Percentiles rank a stretch among this genome's conserved stretches.
Conservation (phyloP, 768 basidiomycete species). For the Mycena capillaripes region DNA sequence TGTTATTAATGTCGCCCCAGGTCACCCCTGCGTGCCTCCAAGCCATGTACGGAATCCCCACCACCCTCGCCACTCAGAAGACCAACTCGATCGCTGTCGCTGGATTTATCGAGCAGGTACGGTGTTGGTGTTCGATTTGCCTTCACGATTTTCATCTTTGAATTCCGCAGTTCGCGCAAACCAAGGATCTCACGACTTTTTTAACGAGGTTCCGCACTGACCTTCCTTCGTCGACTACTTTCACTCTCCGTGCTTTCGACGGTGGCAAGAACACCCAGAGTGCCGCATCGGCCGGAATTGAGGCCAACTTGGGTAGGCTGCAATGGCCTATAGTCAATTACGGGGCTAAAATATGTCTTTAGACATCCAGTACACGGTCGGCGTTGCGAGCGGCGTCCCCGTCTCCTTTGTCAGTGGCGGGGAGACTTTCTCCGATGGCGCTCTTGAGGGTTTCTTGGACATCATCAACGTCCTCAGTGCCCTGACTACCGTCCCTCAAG, state of each 20-base stretch:
- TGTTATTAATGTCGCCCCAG: neutral
- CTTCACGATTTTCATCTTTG: too few relatives aligned
- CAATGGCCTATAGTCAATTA: neutral
- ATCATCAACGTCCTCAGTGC: constrained; percentile 47
- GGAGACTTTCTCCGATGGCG: constrained; percentile 44
- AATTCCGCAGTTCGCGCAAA: constrained; percentile 45
- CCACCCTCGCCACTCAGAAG: constrained; percentile 38
- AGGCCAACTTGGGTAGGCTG: constrained; percentile 46
- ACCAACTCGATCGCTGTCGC: constrained; percentile 41
- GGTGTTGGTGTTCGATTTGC: neutral
- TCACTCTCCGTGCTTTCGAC: constrained; percentile 52
- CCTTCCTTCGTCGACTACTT: constrained; percentile 47
- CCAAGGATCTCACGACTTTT: constrained; percentile 45
- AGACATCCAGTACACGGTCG: constrained; percentile 55
- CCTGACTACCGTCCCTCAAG: constrained; percentile 52
- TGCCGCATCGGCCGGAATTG: constrained; percentile 46
- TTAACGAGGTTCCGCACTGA: constrained; percentile 47
- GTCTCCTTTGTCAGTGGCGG: constrained; percentile 51
- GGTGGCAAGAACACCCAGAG: constrained; percentile 51
- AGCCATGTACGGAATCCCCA: constrained; percentile 45
- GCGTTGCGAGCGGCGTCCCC: constrained; percentile 51
- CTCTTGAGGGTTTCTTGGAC: constrained; percentile 51
- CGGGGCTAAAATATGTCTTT: constrained; percentile 31
- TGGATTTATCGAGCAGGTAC: constrained; percentile 37
- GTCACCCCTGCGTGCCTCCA: constrained; percentile 44